Conservation (phyloP, 2,329 filamentous ascomycete species). For the Graphiopsis chlorocephala region DNA sequence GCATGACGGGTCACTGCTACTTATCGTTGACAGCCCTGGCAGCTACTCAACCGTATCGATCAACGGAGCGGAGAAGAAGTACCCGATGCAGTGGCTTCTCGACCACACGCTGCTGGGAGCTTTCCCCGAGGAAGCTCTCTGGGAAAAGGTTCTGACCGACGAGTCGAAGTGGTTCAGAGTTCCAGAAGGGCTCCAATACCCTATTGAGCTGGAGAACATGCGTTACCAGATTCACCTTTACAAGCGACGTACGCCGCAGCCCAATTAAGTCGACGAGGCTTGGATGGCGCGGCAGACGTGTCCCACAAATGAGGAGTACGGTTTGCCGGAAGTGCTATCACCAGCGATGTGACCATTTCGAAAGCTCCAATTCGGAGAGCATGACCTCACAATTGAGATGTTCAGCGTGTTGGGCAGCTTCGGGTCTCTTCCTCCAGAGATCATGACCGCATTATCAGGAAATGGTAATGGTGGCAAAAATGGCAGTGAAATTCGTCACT, state of each 20-base stretch:
- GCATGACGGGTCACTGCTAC: constrained; percentile 61
- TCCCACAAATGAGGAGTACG: background rate
- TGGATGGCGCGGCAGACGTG: background rate
- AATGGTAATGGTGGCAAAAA: background rate
- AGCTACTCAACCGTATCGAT: constrained; percentile 83
- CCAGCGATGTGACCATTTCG: background rate
- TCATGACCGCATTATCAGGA: background rate
- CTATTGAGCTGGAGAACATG: constrained; percentile 90
- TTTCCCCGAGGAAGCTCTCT: constrained; percentile 40
- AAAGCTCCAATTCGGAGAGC: background rate
- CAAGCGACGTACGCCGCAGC: constrained; percentile 25
- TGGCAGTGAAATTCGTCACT: background rate
- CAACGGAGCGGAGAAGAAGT: constrained; percentile 57
- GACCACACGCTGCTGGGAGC: constrained; percentile 68
- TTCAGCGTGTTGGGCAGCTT: background rate
- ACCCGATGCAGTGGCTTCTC: constrained; percentile 92
- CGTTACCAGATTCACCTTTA: constrained; percentile 91
- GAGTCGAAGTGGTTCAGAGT: constrained; percentile 88
- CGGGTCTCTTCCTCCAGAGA: background rate
- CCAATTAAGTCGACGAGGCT: background rate
- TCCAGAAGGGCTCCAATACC: constrained; percentile 62
- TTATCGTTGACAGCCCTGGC: constrained; percentile 90
- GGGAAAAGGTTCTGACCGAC: constrained; percentile 72
- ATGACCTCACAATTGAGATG: background rate
- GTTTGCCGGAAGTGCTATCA: background rate